A percentile compares a stretch with the other conserved stretches of the same genome.
Evolutionary conservation across 2,329 filamentous ascomycete species (phyloP).

Genomic region (Diaporthe ilicicola): DNA sequence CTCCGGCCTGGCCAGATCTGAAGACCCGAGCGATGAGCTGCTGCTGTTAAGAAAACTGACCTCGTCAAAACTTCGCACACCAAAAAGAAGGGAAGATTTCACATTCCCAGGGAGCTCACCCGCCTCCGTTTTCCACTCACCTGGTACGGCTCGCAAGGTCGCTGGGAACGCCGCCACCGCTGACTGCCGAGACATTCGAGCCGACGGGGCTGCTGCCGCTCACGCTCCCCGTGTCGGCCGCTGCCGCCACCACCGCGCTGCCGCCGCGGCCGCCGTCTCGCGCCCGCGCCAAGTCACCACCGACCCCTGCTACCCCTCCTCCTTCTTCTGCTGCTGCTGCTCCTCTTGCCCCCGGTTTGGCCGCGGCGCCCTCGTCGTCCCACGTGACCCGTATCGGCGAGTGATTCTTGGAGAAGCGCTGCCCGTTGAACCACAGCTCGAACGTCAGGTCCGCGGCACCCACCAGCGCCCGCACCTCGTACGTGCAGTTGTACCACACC

Average conservation of each 20-base stretch:
- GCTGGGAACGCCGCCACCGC: not conserved
- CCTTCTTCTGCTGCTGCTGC: not conserved
- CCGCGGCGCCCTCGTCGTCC: constrained; percentile 40
- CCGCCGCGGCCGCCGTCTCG: not conserved
- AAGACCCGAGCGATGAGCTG: constrained; percentile 13
- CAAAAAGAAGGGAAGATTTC: not conserved
- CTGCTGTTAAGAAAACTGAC: not conserved
- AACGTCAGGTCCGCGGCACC: constrained; percentile 63
- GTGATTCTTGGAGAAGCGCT: constrained; percentile 49
- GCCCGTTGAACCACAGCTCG: constrained; percentile 52
- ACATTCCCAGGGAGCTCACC: not conserved
- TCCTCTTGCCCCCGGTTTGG: not conserved
- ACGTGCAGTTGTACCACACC: constrained; percentile 50
- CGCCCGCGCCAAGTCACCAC: not conserved
- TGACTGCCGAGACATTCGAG: constrained; percentile 31
- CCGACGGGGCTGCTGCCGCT: constrained; percentile 24
- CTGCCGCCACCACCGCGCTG: too few species aligned
- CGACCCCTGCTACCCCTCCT: not conserved
- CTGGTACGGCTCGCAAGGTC: constrained; percentile 25
- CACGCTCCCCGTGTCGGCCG: constrained; percentile 24
- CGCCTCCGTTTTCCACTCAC: constrained; percentile 16
- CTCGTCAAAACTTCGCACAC: constrained; percentile 14
- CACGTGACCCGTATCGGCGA: constrained; percentile 48
- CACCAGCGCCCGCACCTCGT: constrained; percentile 62
- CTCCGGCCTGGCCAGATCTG: not conserved